Evolutionary conservation across 2,329 filamentous ascomycete species (phyloP), one percentile per base, ranked within the genome.

Genomic region (Fusarium luffae): DNA sequence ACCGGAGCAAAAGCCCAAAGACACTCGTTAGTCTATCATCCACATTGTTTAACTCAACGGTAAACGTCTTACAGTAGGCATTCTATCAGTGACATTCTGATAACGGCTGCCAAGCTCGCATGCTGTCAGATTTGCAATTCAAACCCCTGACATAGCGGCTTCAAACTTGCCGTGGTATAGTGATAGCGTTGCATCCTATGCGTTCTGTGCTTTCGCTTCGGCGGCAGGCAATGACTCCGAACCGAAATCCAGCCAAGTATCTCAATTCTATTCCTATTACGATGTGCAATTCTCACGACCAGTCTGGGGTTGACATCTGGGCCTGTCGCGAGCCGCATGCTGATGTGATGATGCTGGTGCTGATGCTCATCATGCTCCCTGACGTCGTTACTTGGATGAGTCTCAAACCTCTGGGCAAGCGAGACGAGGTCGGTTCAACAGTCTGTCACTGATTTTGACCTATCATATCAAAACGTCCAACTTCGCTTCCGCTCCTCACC

Each of bases 71-170:
- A 48, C 40, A 23, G 28, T 46, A 59, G 37, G 49, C 27, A 68
- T 54, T 37, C 42, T 37, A 56, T 43, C 63, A 54, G 52, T 69
- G 46, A 55, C 66, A 63, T 58, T 55, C 40, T 68, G 68, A 61
- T 59, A 68, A 51, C 51, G 40, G 58, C 32, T 47, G 30, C 51
- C 57, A 63, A 63, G 30, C 44, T 70, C 34, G 19, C 48, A 54
- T 69, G 27, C 52, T 63, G 52, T 44, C 46, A 44, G 47, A 60
- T 30, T 54, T 25, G 34, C 28, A 60, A 28, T 32, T 23, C 42
- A 10, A 41, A 40, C 59, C 68, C 72, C 69, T 75, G 63, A 63
- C 50, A 67, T 72, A 54, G 47, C 18, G 34, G 18, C 34, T n/a
- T 37, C 34, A 37, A 37, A 5, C 30, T 49, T 63, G 58, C 65